Evolutionary conservation across 305 asterid genomes (phyloP).

Genomic region (Salvia sclarea): DNA sequence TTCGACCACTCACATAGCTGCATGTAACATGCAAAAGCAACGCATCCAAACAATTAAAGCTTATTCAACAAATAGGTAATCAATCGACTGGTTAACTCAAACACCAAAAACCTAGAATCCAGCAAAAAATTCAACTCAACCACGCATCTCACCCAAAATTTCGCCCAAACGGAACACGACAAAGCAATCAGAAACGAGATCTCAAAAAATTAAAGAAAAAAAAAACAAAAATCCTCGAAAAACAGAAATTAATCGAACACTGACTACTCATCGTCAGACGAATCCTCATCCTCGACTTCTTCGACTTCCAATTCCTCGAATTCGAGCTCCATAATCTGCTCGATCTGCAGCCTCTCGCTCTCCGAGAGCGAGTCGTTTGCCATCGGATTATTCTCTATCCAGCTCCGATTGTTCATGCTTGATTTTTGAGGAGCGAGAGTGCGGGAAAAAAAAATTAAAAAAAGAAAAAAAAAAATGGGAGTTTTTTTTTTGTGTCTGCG

Average conservation of each 20-base stretch:
- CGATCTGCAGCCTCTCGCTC: conserved; percentile 73
- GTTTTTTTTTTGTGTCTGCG: neutral
- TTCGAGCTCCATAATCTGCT: conserved; percentile 74
- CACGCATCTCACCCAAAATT: conserved; percentile 6
- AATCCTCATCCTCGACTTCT: conserved; percentile 67
- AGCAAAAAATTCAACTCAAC: conserved; percentile 7
- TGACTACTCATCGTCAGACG: conserved; percentile 57
- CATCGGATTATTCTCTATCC: conserved; percentile 36
- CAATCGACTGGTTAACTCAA: neutral
- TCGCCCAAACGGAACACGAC: neutral
- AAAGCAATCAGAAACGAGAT: neutral
- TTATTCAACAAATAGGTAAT: neutral
- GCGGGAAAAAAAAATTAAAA: conserved; percentile 31
- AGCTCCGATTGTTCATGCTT: conserved; percentile 20
- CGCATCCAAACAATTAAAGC: conserved; percentile 17
- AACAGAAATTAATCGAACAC: conserved; percentile 27
- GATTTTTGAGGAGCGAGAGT: conserved; percentile 24
- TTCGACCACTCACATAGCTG: conserved; percentile 21
- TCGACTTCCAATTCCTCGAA: conserved; percentile 80
- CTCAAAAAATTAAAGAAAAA: too few relatives aligned
- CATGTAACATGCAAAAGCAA: conserved; percentile 27
- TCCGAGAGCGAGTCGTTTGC: conserved; percentile 54
- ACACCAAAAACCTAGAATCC: conserved; percentile 3
- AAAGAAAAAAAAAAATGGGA: neutral
- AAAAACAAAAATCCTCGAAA: neutral